A percentile compares a stretch with the other conserved stretches of the same genome.
Conservation (phyloP, 192 early-diverging fungal genomes). For the Coemansia sp. region DNA sequence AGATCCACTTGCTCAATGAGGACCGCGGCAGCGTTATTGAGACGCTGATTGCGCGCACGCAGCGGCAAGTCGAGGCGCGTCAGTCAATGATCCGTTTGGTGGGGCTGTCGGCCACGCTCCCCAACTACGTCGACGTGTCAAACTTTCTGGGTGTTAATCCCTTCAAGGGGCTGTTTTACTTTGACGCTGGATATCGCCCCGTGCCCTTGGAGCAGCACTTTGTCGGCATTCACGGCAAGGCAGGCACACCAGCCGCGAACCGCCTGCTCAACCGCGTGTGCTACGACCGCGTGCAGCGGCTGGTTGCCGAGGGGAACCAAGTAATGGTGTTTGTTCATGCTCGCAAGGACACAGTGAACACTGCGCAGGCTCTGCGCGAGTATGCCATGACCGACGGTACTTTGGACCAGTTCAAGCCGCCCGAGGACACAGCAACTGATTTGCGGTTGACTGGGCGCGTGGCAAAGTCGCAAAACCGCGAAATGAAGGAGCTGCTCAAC, state of each 20-base stretch:
- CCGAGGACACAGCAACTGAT: constrained; percentile 49
- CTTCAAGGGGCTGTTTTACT: constrained; percentile 91
- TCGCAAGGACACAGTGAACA: constrained; percentile 96
- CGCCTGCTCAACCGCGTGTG: constrained; percentile 77
- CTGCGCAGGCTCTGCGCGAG: constrained; percentile 75
- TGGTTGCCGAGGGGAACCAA: constrained; percentile 84
- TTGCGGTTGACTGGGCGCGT: constrained; percentile 59
- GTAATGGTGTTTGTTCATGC: constrained; percentile 99
- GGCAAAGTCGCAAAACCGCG: constrained; percentile 71
- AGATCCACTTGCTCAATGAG: constrained; percentile 95
- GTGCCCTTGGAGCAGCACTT: constrained; percentile 97
- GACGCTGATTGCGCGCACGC: constrained; percentile 90
- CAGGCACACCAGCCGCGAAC: constrained; percentile 62
- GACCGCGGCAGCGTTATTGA: constrained; percentile 97
- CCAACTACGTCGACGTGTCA: constrained; percentile 96
- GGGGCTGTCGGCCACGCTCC: constrained; percentile 95
- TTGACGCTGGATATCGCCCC: constrained; percentile 92
- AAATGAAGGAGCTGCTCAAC: constrained; percentile 82
- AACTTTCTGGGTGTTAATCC: constrained; percentile 90
- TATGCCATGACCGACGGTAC: constrained; percentile 65
- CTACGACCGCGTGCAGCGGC: constrained; percentile 75
- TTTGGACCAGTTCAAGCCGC: constrained; percentile 27
- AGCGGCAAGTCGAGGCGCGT: constrained; percentile 84
- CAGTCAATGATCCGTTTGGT: constrained; percentile 96
- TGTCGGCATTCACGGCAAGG: constrained; percentile 86